Base-by-base conservation (phyloP, 2,329 filamentous ascomycete genomes). In the Fusarium nisikadoi region DNA sequence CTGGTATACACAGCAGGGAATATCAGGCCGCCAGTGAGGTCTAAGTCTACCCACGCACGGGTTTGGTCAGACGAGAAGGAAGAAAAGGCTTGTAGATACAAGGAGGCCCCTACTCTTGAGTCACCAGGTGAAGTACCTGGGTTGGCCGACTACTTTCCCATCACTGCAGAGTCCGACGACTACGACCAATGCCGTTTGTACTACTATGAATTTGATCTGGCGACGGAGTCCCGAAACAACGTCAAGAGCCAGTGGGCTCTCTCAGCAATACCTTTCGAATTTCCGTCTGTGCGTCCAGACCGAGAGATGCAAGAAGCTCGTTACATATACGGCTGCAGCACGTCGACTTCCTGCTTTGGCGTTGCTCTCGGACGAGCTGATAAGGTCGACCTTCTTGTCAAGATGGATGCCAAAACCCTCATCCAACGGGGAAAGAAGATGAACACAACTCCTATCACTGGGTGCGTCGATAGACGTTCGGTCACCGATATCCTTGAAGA, bases 161-260 rank as follows among this genome's bases (percentile, higher is more conserved):
- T 6, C 2, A 77, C 76, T 2, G 79, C 82, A 58, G 81, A 83
- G 6, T 79, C 80, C 3, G 90, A 68, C 13, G 55, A 92, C 68
- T 86, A 90, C 70, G 89, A 91, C 49, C 89, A 93, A 78, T 93
- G 91, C 65, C 86, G 91, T 9, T 83, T 93, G 0, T 93, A 93
- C 79, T 92, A 92, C 75, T 93, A 92, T 76, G 84, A 85, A 41
- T 93, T 93, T 74, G 81, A 83, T 3, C 79, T 92, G 3, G 36
- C 53, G 2, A 41, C 5, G 61, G 75, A 0, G 23, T 74, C 8
- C 2, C 31, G 39, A 6, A 78, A 80, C 6, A 77, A 71, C 0
- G 91, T 93, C 45, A 84, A 83, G 0, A 85, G 91, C 50, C 89
- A 93, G 72, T 92, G 90, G 82, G 90, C 89, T 1, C 81, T 93